A percentile compares a stretch with the other conserved stretches of the same genome.
Evolutionary conservation across 2,329 filamentous ascomycete genomes (phyloP).

Genomic region (Zalaria sp.): DNA sequence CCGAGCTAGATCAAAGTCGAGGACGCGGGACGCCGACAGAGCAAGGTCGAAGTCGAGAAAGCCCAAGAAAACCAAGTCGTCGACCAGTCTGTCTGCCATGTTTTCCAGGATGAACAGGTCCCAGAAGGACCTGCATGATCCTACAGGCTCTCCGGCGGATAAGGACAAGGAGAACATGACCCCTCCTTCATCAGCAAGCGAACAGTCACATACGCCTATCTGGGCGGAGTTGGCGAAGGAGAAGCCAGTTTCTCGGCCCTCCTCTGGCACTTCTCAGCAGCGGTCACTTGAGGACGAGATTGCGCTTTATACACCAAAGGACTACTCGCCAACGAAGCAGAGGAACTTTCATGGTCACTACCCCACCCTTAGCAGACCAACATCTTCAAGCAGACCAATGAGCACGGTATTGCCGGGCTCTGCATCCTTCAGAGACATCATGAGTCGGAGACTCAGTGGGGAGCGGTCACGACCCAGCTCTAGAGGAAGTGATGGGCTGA

Average conservation of each 20-base stretch:
- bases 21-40: not conserved
- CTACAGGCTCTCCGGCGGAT: conserved; percentile 41
- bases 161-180: conserved; percentile 82
- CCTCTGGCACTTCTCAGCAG: not conserved
- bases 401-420: conserved; percentile 9
- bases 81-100: conserved; percentile 65
- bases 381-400: conserved; percentile 11
- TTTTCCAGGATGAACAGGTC: conserved; percentile 59
- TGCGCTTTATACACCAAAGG: conserved; percentile 42
- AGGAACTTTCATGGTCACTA: conserved; percentile 44
- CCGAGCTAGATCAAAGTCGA: too few relatives aligned
- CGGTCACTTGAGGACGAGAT: conserved; percentile 35
- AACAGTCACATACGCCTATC: conserved; percentile 50
- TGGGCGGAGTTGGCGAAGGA: conserved; percentile 58
- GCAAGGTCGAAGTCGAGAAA: not conserved
- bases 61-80: conserved; percentile 48
- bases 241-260: conserved; percentile 3
- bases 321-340: conserved; percentile 48
- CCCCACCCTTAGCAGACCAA: conserved; percentile 20
- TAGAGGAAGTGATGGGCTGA: conserved; percentile 3
- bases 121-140: conserved; percentile 45
- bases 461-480: conserved; percentile 6
- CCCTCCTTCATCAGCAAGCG: conserved; percentile 37
- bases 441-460: conserved; percentile 1
- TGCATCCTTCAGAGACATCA: conserved; percentile 2